These are phyloP conservation scores for Pulveroboletus frians DNA, from an alignment of 768 basidiomycete species.

Conservation along the genomic window DNA sequence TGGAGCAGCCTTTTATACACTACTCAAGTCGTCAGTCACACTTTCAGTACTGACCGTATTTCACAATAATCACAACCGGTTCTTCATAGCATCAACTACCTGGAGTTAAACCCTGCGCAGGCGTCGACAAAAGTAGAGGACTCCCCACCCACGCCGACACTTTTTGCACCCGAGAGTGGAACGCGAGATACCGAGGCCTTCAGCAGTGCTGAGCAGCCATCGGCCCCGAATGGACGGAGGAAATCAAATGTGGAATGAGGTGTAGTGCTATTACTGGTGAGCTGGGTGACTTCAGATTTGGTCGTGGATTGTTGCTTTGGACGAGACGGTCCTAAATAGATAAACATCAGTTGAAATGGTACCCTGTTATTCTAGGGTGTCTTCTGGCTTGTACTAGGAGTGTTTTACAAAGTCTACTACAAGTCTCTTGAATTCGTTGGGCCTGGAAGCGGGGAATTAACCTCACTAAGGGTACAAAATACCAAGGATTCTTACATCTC, in stretches of 20 bases:
- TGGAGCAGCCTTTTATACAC: slow-evolving; percentile 49
- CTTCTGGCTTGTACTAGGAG: slow-evolving; percentile 11
- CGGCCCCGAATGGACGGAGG: not conserved
- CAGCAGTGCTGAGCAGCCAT: not conserved
- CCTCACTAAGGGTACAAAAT: not conserved
- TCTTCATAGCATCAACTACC: slow-evolving; percentile 22
- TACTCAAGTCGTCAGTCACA: slow-evolving; percentile 46
- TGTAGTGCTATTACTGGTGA: not conserved
- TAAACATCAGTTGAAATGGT: not conserved
- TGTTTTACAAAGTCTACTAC: slow-evolving; percentile 25
- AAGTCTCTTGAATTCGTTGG: slow-evolving; percentile 50
- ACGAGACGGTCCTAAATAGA: not conserved
- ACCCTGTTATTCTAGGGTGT: not conserved
- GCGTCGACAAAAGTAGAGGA: slow-evolving; percentile 27
- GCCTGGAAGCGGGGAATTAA: slow-evolving; percentile 29
- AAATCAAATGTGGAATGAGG: not conserved
- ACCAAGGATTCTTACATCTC: slow-evolving; percentile 46
- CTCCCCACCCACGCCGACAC: slow-evolving; percentile 17
- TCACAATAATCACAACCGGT: slow-evolving; percentile 1
- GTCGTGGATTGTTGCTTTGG: not conserved
- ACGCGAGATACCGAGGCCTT: slow-evolving; percentile 6
- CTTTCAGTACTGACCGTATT: not conserved
- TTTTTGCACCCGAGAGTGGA: slow-evolving; percentile 7
- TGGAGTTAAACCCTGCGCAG: slow-evolving; percentile 28
- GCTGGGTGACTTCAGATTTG: not conserved